Percentiles rank a stretch among this genome's conserved stretches.
These are phyloP conservation scores for Aspergillus sclerotialis DNA, from an alignment of 2,329 filamentous ascomycete species.

Conservation along the genomic window DNA sequence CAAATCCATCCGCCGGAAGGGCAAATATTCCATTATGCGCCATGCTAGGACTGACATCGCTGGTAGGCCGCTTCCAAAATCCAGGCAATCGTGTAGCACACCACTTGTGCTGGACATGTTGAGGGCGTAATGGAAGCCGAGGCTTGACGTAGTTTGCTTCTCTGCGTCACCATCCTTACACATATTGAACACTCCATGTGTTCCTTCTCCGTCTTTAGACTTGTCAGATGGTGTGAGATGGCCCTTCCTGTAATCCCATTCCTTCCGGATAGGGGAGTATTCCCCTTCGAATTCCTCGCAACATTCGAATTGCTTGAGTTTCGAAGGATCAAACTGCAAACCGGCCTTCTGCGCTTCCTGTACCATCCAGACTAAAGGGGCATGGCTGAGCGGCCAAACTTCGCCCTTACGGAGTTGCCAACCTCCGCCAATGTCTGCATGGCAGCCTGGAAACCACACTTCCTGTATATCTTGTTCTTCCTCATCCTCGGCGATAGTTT, in stretches of 20 bases:
- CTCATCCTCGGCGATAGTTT: conserved; percentile 18
- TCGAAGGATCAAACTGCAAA: conserved; percentile 61
- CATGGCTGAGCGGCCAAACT: conserved; percentile 54
- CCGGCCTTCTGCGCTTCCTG: conserved; percentile 59
- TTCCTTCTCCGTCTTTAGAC: conserved; percentile 6
- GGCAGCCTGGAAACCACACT: conserved; percentile 66
- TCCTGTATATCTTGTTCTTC: conserved; percentile 66
- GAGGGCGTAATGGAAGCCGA: conserved; percentile 52
- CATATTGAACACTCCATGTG: conserved; percentile 6
- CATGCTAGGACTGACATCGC: conserved; percentile 55
- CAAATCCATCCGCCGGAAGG: conserved; percentile 74
- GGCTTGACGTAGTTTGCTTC: conserved; percentile 20
- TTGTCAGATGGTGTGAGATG: conserved; percentile 9
- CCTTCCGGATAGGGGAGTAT: conserved; percentile 26
- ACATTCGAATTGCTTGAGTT: conserved; percentile 61
- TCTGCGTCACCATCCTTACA: conserved; percentile 12
- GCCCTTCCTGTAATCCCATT: conserved; percentile 5
- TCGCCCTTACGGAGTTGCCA: conserved; percentile 58
- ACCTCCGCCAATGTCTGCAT: conserved; percentile 72
- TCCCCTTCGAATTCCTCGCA: conserved; percentile 37
- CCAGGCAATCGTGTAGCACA: conserved; percentile 63
- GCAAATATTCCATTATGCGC: conserved; percentile 75
- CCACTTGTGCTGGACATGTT: conserved; percentile 48
- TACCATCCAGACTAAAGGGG: conserved; percentile 66
- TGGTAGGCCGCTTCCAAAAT: conserved; percentile 55